Evolutionary conservation across 345 rosid genomes (phyloP).

Genomic region (Lepidium africanum): DNA sequence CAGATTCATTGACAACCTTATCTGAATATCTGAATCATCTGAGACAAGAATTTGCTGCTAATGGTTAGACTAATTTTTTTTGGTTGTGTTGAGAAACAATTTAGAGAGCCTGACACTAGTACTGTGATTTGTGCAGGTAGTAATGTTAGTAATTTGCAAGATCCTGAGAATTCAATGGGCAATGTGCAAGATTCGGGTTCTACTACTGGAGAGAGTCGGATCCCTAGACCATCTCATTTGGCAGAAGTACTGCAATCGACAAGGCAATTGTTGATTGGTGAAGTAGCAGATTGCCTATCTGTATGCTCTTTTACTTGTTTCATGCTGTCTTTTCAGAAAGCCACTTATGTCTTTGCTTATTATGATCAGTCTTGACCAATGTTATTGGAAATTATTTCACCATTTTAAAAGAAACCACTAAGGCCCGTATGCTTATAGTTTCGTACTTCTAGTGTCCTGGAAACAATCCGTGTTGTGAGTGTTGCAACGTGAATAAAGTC

Average conservation of each 20-base stretch:
- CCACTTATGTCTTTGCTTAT: neutral
- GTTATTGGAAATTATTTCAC: neutral
- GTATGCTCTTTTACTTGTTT: constrained; percentile 25
- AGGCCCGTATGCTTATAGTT: neutral
- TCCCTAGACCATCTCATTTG: constrained; percentile 47
- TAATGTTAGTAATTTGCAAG: constrained; percentile 28
- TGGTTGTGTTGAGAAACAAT: constrained; percentile 1
- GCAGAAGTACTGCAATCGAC: constrained; percentile 43
- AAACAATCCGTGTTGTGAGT: neutral
- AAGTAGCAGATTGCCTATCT: constrained; percentile 44
- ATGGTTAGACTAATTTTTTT: constrained; percentile 25
- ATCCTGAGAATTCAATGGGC: constrained; percentile 9
- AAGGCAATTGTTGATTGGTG: constrained; percentile 43
- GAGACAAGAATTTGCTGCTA: constrained; percentile 37
- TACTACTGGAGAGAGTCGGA: constrained; percentile 28
- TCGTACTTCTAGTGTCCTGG: neutral
- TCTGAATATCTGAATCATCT: constrained; percentile 44
- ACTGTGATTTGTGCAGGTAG: constrained; percentile 23
- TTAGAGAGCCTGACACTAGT: neutral
- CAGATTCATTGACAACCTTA: constrained; percentile 49
- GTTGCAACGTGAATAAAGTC: neutral
- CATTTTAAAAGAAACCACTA: neutral
- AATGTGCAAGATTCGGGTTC: constrained; percentile 33
- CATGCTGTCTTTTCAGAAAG: neutral
- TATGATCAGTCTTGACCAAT: neutral